Percentiles rank a stretch among this genome's conserved stretches.
Conservation (phyloP, 2,329 filamentous ascomycete genomes). For the Sphaerostilbella broomeana region DNA sequence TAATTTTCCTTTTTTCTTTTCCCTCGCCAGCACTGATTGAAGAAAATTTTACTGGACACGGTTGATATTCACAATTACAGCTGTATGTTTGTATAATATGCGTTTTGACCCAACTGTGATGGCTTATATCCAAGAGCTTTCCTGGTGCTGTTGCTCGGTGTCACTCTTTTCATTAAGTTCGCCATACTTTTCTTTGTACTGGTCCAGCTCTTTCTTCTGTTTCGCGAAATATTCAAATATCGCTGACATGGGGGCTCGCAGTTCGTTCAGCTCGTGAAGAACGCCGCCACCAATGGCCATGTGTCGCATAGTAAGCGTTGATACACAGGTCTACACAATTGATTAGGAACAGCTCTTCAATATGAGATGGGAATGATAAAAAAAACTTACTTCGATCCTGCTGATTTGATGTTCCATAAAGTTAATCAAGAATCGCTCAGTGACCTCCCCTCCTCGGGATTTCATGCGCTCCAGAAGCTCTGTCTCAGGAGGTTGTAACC, state of each 20-base stretch:
- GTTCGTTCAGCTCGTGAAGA: constrained; percentile 58
- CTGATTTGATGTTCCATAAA: constrained; percentile 94
- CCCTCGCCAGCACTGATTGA: no score
- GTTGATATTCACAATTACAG: no score
- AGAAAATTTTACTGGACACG: no score
- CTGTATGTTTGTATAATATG: no score
- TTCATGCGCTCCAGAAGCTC: constrained; percentile 67
- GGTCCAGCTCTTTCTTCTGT: constrained; percentile 58
- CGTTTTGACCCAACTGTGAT: no score
- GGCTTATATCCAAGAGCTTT: no score
- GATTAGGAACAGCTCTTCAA: constrained; percentile 18
- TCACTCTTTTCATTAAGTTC: constrained; percentile 30
- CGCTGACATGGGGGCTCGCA: constrained; percentile 70
- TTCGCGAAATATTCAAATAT: constrained; percentile 57
- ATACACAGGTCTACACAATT: constrained; percentile 62
- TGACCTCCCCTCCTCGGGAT: constrained; percentile 70
- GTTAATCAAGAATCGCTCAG: constrained; percentile 79
- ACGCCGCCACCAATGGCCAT: constrained; percentile 62
- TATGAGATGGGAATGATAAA: background rate
- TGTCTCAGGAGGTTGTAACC: constrained; percentile 73
- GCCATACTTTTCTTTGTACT: constrained; percentile 51
- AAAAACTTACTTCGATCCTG: constrained; percentile 74
- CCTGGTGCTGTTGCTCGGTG: constrained; percentile 25
- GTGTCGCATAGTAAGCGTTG: constrained; percentile 71
- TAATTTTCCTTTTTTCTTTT: no score